phyloP scores from a whole-genome alignment of 192 early-diverging fungal species.

The Glomus cerebriforme region DNA sequence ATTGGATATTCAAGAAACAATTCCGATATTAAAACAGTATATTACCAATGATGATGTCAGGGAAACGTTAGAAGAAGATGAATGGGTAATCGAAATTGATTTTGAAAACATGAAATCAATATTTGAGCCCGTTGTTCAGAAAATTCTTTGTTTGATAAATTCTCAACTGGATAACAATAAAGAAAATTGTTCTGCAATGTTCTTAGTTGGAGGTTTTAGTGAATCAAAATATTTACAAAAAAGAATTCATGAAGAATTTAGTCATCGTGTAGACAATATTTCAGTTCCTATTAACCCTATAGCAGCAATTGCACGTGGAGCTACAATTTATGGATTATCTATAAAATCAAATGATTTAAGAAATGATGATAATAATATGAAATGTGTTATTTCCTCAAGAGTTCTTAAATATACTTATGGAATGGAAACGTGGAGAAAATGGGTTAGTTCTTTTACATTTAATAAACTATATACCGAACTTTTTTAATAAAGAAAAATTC shows the following conservation, averaged over 20 bases:
- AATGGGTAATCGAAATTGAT: slow-evolving; percentile 44
- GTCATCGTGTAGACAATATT: slow-evolving; percentile 39
- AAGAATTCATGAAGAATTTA: slow-evolving; percentile 51
- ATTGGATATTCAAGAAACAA: not conserved
- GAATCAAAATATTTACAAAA: slow-evolving; percentile 53
- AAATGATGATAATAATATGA: slow-evolving; percentile 24
- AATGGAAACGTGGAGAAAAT: not conserved
- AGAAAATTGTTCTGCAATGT: slow-evolving; percentile 46
- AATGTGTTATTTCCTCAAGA: not conserved
- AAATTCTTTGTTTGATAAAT: slow-evolving; percentile 54
- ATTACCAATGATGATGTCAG: not conserved
- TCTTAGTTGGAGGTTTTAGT: slow-evolving; percentile 61
- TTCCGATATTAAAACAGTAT: not conserved
- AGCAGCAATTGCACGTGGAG: slow-evolving; percentile 52
- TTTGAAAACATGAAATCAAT: slow-evolving; percentile 50
- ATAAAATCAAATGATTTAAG: slow-evolving; percentile 26
- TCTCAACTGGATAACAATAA: slow-evolving; percentile 48
- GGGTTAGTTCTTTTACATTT: no score
- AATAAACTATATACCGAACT: no score
- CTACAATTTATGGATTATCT: no score
- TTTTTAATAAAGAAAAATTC: no score
- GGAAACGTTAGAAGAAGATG: slow-evolving; percentile 43
- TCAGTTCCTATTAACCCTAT: slow-evolving; percentile 53
- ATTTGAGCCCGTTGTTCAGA: slow-evolving; percentile 58
- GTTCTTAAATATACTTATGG: slow-evolving; percentile 10